Base-by-base conservation (phyloP, 2,329 filamentous ascomycete genomes). In the Epichloe sibirici region DNA sequence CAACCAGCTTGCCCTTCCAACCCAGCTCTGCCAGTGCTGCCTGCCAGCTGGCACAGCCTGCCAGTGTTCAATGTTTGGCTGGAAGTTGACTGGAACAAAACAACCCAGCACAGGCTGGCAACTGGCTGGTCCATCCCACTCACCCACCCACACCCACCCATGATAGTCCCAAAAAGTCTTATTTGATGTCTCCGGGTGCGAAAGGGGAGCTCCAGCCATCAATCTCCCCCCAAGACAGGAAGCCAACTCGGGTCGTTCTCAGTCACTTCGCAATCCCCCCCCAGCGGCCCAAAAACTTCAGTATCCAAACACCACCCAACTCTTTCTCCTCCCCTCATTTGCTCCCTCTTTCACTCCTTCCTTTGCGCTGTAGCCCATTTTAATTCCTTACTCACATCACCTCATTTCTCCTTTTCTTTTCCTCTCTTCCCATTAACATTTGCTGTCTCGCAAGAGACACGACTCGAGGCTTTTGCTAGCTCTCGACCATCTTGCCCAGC, bases 401-500 rank as follows among this genome's bases (percentile, higher is more conserved):
- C 42, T 47, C 52, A 65, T 57, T 68, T 65, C 56, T 58, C 55
- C 54, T 57, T 56, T 60, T 53, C 53, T 57, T 60, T 48, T 56
- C 59, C 57, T 54, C 51, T 58, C 56, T 58, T 57, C 55, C 48
- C 58, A 57, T 63, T 57, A 58, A 60, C 62, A 57, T 60, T 59
- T 58, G 53, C 57, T 57, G 54, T 53, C 57, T 57, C 50, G 48
- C 21, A 49, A 55, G 60, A 61, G 58, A 54, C 58, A 55, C 60
- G 55, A 55, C 54, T 69, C 68, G 69, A 71, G 69, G 66, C 69
- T 71, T 71, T 77, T 56, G 66, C 64, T 77, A 76, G 74, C 69
- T 67, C 69, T 77, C 72, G 73, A 64, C 63, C 58, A 54, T 55
- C 47, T 51, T 53, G 53, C 51, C 53, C 46, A 51, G 35, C 48